Evolutionary conservation across 208 protist species (phyloP), one percentile per base, ranked within the genome.

Genomic region (Kentomonas sorsogonicus): DNA sequence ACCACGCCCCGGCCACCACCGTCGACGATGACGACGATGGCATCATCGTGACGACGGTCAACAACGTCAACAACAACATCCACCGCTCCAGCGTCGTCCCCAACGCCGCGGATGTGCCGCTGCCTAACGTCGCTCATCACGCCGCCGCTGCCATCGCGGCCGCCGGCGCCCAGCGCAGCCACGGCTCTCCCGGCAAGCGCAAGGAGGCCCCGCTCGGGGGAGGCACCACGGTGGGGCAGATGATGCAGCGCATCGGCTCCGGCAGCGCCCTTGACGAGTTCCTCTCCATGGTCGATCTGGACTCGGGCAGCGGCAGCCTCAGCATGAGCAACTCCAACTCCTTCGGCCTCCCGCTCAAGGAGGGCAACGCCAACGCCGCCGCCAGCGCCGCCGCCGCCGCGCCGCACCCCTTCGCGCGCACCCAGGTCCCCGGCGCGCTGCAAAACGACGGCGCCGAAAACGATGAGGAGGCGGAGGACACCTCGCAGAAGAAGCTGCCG

Each of bases 331-430:
- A 40, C 29, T 66, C 48, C 2, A 20, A 29, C 30, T 54, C 66
- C 1, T 60, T 69, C 15, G 69, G n/a, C n/a, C n/a, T n/a, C n/a
- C n/a, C n/a, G n/a, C 39, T 40, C 54, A 10, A 40, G 43, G 7
- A 39, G 54, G 7, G 34, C 54, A 13, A n/a, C 54, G 16, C 22
- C 30, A 18, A 43, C 39, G 39, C 41, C 53, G 44, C 41, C 22
- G 33, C 57, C 57, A 0, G 34, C 36, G 0, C 34, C 53, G 26
- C 7, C 36, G 15, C 57, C 16, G 29, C 11, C 40, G 15, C 54
- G 46, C 18, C 23, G 40, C 9, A 26, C 4, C 44, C 27, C 16
- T 40, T 33, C 48, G 11, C 30, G 34, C 25, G 41, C 36, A 16
- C 6, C 34, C 9, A 63, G 29, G 26, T 34, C 15, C 41, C 41